Conservation (phyloP, 768 basidiomycete genomes). For the Pleurotus eryngii region DNA sequence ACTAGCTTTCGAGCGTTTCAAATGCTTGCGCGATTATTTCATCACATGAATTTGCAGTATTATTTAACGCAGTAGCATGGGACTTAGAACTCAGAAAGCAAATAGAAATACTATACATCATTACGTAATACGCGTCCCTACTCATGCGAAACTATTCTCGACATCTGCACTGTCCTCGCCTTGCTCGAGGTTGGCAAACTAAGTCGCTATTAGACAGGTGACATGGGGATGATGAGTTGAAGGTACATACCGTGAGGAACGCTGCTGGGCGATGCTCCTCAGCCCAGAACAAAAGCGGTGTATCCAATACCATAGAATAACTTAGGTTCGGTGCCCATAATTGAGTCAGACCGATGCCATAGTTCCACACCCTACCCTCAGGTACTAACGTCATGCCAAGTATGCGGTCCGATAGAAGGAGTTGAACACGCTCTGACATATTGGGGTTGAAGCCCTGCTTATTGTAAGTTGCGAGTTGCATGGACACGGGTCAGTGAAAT, state of each 20-base stretch:
- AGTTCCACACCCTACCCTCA: slow-evolving; percentile 96
- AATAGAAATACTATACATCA: no score
- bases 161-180: slow-evolving; percentile 95
- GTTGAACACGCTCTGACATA: slow-evolving; percentile 94
- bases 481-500: neutral
- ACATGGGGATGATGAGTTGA: neutral
- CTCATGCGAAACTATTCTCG: slow-evolving; percentile 88
- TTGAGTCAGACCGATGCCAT: slow-evolving; percentile 91
- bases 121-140: neutral
- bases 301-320: slow-evolving; percentile 85
- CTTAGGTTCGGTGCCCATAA: slow-evolving; percentile 80
- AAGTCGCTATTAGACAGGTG: slow-evolving; percentile 11
- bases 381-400: slow-evolving; percentile 95
- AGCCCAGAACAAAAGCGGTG: slow-evolving; percentile 94
- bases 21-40: no score
- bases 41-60: no score
- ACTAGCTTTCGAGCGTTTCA: no score
- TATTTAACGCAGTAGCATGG: no score
- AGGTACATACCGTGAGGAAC: slow-evolving; percentile 76
- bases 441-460: slow-evolving; percentile 90
- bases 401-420: slow-evolving; percentile 92
- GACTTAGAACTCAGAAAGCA: no score
- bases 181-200: slow-evolving; percentile 89
- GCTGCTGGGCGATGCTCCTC: slow-evolving; percentile 93
- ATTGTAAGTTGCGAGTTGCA: neutral